Conservation (phyloP, 1,139 yeast species). For the Yamadazyma sp. region DNA sequence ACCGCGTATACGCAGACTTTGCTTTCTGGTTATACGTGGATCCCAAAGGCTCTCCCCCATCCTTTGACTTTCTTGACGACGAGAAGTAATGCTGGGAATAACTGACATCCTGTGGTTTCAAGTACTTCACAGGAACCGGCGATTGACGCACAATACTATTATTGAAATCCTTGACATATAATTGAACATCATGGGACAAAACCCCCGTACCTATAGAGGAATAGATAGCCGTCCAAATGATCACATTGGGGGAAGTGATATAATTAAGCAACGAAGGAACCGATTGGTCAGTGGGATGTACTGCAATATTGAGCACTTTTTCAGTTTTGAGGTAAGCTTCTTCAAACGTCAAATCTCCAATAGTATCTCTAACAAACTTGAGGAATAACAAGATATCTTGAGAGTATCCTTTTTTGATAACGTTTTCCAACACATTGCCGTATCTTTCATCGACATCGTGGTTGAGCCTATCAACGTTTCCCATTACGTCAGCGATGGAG, state of each 20-base stretch:
- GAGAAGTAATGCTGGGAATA: constrained; percentile 42
- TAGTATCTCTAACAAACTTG: constrained; percentile 72
- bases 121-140: constrained; percentile 34
- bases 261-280: constrained; percentile 82
- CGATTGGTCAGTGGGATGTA: constrained; percentile 75
- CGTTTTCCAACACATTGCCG: constrained; percentile 67
- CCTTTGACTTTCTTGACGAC: constrained; percentile 16
- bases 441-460: constrained; percentile 64
- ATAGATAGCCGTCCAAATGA: constrained; percentile 82
- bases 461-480: constrained; percentile 43
- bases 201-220: constrained; percentile 74
- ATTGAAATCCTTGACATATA: constrained; percentile 69
- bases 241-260: constrained; percentile 90
- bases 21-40: constrained; percentile 25
- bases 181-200: constrained; percentile 56
- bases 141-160: constrained; percentile 51
- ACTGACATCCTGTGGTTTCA: constrained; percentile 50
- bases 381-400: constrained; percentile 80
- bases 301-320: constrained; percentile 80
- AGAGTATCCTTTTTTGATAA: constrained; percentile 73
- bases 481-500: constrained; percentile 52
- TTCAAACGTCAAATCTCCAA: constrained; percentile 86
- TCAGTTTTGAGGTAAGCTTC: constrained; percentile 89
- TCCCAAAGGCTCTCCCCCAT: constrained; percentile 13
- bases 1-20: constrained; percentile 75